A percentile compares a stretch with the other conserved stretches of the same genome.
Evolutionary conservation across 2,329 filamentous ascomycete genomes (phyloP).

Genomic region (Tympanopsis confertula): DNA sequence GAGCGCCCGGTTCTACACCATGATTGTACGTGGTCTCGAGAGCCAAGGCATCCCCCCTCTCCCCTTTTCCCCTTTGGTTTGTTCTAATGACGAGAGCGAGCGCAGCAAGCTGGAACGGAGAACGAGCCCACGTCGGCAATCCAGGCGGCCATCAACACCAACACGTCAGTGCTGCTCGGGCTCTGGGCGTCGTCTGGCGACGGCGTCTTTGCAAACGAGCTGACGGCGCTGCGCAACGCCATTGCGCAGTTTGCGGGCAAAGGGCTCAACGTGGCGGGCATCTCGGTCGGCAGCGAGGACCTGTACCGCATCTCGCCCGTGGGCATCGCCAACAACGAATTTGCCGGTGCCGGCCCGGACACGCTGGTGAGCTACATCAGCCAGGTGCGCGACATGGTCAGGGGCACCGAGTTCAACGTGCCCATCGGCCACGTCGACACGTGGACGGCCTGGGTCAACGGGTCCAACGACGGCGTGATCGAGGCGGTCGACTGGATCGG

Average conservation of each 20-base stretch:
- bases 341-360: slow-evolving; percentile 49
- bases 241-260: slow-evolving; percentile 56
- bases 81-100: not conserved
- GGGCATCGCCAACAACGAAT: slow-evolving; percentile 50
- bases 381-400: slow-evolving; percentile 51
- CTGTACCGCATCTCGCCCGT: slow-evolving; percentile 69
- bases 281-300: slow-evolving; percentile 80
- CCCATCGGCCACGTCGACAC: slow-evolving; percentile 80
- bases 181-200: slow-evolving; percentile 69
- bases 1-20: slow-evolving; percentile 65
- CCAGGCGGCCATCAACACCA: slow-evolving; percentile 69
- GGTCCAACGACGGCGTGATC: slow-evolving; percentile 59
- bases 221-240: slow-evolving; percentile 59
- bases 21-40: slow-evolving; percentile 34
- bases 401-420: slow-evolving; percentile 44
- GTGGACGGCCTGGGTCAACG: slow-evolving; percentile 70
- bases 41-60: not conserved
- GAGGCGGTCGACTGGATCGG: slow-evolving; percentile 67
- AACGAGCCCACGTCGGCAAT: slow-evolving; percentile 61
- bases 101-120: slow-evolving; percentile 49
- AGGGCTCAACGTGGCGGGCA: slow-evolving; percentile 59
- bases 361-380: slow-evolving; percentile 59
- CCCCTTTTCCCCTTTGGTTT: not conserved
- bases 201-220: slow-evolving; percentile 56
- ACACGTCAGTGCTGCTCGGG: slow-evolving; percentile 69